Evolutionary conservation across 2,329 filamentous ascomycete genomes (phyloP).

Genomic region (Pseudocercospora musae): DNA sequence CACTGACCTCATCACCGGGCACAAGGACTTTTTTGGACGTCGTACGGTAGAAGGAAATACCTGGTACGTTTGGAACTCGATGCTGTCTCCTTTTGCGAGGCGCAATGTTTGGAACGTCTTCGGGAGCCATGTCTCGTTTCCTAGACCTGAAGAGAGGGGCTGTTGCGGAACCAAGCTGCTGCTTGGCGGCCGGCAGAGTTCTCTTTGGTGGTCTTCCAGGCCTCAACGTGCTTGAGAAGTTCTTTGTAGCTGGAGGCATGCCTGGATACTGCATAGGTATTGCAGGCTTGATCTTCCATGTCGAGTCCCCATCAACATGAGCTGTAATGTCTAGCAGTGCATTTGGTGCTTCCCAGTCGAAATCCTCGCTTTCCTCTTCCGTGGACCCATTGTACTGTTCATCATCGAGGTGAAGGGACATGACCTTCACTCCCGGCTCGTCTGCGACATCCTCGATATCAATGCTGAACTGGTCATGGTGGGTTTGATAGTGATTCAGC

Average conservation of each 20-base stretch:
- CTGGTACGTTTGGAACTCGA: conserved; percentile 37
- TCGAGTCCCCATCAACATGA: conserved; percentile 37
- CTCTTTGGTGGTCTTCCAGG: neutral
- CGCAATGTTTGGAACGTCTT: conserved; percentile 26
- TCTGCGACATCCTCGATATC: conserved; percentile 20
- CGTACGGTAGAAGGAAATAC: conserved; percentile 41
- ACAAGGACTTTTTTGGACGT: conserved; percentile 39
- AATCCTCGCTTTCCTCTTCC: conserved; percentile 25
- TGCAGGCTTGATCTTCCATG: conserved; percentile 24
- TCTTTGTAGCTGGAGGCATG: neutral
- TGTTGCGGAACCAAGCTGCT: neutral
- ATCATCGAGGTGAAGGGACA: conserved; percentile 18
- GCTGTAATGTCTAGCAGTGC: conserved; percentile 36
- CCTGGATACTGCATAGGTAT: neutral
- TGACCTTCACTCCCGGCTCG: conserved; percentile 11
- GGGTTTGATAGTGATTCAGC: conserved; percentile 34
- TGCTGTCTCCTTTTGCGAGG: conserved; percentile 29
- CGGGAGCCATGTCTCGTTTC: conserved; percentile 11
- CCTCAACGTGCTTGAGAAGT: neutral
- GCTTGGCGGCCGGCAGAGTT: neutral
- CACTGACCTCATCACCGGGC: conserved; percentile 40
- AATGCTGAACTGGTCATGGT: conserved; percentile 38
- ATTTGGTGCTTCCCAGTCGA: conserved; percentile 34
- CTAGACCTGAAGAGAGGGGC: conserved; percentile 3
- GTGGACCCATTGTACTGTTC: neutral